Evolutionary conservation across 2,329 filamentous ascomycete genomes (phyloP), one percentile per base, ranked within the genome.

Genomic region (Colletotrichum sublineola): DNA sequence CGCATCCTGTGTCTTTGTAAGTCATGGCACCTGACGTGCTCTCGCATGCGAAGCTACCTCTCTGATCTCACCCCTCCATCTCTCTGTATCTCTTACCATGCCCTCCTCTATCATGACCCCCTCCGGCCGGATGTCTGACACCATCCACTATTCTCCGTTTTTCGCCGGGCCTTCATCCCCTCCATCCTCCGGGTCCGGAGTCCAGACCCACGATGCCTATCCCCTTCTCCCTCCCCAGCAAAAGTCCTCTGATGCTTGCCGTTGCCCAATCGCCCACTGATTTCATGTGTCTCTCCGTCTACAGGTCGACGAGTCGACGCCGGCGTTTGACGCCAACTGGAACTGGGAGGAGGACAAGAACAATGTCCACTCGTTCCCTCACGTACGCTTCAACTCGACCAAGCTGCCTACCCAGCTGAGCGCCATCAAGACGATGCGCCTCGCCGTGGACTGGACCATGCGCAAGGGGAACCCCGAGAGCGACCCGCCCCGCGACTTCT

Each of bases 301-400:
- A 31, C 63, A 77, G 77, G 67, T 80, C 38, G 76, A 77, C 65
- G 72, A 79, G 64, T 73, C 74, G 68, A 74, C 75, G 42, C 77
- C 78, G 36, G 73, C 78, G 5, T 80, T 81, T 40, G 79, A 80
- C 64, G 78, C 78, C 38, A 79, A 77, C n/a, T 81, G 79, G 79
- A 73, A 68, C 60, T 81, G 79, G 79, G 75, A 75, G 9, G 74
- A 73, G 60, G 70, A 77, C 48, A 74, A 75, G 8, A 72, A 73
- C 24, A 73, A 75, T 7, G 79, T 81, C 33, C 79, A 81, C 63
- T 80, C 79, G 5, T 81, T 78, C 72, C 79, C 79, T 66, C 79
- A 80, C 74, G 79, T 81, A 50, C 79, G 79, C 56, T 75, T 80
- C 61, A 75, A 75, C 38, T 75, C 77, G 56, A 73, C 72, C 8